Percentiles rank a stretch among this genome's conserved stretches.
These are phyloP conservation scores for Pestalotiopsis sp. DNA, from an alignment of 2,329 filamentous ascomycete genomes.

Conservation along the genomic window DNA sequence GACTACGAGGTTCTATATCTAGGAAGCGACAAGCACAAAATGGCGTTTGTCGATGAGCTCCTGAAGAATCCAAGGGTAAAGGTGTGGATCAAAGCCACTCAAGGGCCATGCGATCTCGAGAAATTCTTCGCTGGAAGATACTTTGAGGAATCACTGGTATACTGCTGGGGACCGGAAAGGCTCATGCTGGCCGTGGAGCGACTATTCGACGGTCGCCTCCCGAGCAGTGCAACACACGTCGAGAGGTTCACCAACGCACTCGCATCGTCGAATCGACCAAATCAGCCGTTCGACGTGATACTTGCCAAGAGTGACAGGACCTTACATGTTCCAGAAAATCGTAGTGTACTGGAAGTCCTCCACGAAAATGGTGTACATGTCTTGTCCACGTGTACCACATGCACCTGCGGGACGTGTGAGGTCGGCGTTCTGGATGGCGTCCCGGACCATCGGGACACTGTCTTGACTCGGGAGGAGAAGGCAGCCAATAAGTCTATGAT, in stretches of 20 bases:
- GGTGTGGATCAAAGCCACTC: not conserved
- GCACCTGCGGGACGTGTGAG: not conserved
- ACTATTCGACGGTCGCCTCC: not conserved
- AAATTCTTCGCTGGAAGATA: not conserved
- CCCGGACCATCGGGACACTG: not conserved
- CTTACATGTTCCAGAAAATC: not conserved
- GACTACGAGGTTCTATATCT: not conserved
- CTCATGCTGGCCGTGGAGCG: not conserved
- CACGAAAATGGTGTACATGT: not conserved
- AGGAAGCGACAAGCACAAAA: not conserved
- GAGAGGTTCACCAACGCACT: not conserved
- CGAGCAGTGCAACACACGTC: not conserved
- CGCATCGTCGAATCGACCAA: not conserved
- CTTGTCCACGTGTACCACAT: not conserved
- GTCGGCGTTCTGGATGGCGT: not conserved
- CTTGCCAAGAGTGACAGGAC: not conserved
- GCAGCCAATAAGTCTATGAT: not conserved
- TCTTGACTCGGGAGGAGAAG: not conserved
- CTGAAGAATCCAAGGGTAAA: not conserved
- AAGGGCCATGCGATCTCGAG: not conserved
- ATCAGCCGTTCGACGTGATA: not conserved
- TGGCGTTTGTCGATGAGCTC: not conserved
- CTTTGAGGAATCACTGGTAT: not conserved
- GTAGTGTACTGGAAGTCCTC: not conserved
- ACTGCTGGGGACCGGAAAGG: not conserved